Percentiles rank a stretch among this genome's conserved stretches.
These are phyloP conservation scores for Nigrospora oryzae DNA, from an alignment of 2,329 filamentous ascomycete genomes.

Conservation along the genomic window DNA sequence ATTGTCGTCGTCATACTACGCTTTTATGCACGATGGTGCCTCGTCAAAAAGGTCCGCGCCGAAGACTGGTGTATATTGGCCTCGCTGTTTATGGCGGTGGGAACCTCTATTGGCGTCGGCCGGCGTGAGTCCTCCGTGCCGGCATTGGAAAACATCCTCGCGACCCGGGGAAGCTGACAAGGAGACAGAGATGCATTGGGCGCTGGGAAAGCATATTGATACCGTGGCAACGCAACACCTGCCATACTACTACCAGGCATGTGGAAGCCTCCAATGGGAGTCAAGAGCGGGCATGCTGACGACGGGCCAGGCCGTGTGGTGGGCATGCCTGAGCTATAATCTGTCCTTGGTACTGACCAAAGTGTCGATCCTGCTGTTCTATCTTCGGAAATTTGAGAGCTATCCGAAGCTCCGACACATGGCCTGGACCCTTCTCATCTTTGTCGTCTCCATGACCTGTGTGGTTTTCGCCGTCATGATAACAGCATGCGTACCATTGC, in stretches of 20 bases:
- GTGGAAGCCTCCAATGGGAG: not conserved
- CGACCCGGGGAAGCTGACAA: not conserved
- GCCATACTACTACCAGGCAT: not conserved
- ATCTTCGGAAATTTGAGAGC: not conserved
- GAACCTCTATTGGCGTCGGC: not conserved
- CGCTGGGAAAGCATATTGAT: not conserved
- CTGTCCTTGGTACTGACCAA: not conserved
- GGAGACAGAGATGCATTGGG: not conserved
- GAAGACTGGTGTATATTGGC: not conserved
- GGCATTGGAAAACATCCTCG: not conserved
- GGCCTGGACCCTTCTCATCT: not conserved
- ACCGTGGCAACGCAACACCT: not conserved
- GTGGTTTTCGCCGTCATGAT: not conserved
- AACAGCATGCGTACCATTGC: conserved; percentile 2
- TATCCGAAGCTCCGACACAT: not conserved
- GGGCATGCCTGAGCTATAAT: not conserved
- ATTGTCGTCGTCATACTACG: not conserved
- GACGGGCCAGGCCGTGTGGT: not conserved
- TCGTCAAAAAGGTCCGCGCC: not conserved
- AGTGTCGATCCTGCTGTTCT: not conserved
- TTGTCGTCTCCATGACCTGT: not conserved
- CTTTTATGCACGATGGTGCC: not conserved
- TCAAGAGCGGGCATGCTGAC: not conserved
- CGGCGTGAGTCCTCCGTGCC: not conserved
- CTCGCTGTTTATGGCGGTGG: not conserved